Evolutionary conservation across 768 basidiomycete genomes (phyloP), one percentile per base, ranked within the genome.

Genomic region (Hysterangium stoloniferum): DNA sequence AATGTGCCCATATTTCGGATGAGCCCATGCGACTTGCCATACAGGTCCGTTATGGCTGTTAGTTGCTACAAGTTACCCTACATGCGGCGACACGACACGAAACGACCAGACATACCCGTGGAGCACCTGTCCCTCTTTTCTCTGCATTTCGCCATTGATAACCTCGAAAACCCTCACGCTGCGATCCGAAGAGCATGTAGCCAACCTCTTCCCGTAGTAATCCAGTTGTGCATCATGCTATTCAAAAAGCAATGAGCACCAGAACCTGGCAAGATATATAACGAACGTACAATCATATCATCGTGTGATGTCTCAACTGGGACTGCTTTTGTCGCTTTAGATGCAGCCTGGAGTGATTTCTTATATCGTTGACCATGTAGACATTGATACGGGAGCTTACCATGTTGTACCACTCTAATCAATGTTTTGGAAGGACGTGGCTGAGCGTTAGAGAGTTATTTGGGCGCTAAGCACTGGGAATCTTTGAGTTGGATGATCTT

Each of bases 191-290:
- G 91, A 95, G 64, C 94, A 96, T 0, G 96, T 98, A 4, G 96
- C 96, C 3, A 99, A 81, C 36, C 94, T 81, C 66, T 93, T 92
- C 29, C 93, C 94, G 59, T 96, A 96, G 74, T 96, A 98, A 69
- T 99, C 95, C 17, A 99, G 72, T 61, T 98, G 96, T 17, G 95
- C 94, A 64, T 99, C 96, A 65, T 98, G 95, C 94, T 96, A 59
- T n/a, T 31, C n/a, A n/a, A n/a, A 45, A 46, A 41, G 13, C 19
- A 46, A 4, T 32, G 20, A 38, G 48, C 28, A 19, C 38, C 25
- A 13, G 31, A 20, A 41, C 31, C 22, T 32, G 44, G 6, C 35
- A 7, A 52, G 45, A 33, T 32, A 41, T 4, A 29, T 11, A 31
- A 45, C 2, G 2, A 51, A 70, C 90, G 56, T 67, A 96, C 95